Base-by-base conservation (phyloP, 768 basidiomycete species). In the Clitopilus hobsonii region DNA sequence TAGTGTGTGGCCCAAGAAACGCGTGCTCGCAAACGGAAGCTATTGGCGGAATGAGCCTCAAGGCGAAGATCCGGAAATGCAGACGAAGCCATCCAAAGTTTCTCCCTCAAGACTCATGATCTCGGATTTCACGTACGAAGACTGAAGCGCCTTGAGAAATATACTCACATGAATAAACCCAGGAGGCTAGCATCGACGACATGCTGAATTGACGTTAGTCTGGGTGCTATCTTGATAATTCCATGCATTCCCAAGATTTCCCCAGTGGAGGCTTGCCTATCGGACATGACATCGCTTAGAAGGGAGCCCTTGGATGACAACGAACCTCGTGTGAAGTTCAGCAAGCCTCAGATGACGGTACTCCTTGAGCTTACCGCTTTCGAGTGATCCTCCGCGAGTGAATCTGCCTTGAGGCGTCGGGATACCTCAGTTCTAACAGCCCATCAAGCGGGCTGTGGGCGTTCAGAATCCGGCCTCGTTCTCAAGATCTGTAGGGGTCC, bases 301-400 rank as follows among this genome's bases (percentile, higher is more conserved):
- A 45, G 41, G n/a, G 22, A 45, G 41, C 41, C 41, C 41, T 45
- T 45, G 41, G 41, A 18, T 23, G n/a, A 11, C 22, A 45, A 45
- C 41, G 41, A 45, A 45, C 41, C 41, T 45, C 41, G 41, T 45
- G 41, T 45, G 41, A 45, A 45, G 41, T 18, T 45, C 41, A 18
- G n/a, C 41, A 45, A 45, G 32, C 8, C 22, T 45, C 41, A 45
- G 2, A 5, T 6, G 3, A 6, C 22, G 10, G 5, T 20, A 16
- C 41, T 45, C 41, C 41, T 45, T 45, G 18, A 45, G 22, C 41
- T 45, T 45, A 45, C 41, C 41, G 41, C 22, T 45, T 45, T 45
- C 16, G 41, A 20, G n/a, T 45, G 32, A 45, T 45, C 18, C 18
- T 20, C 41, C 41, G 41, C 22, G 10, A 23, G 41, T 20, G 8